Evolutionary conservation across 192 early-diverging fungal genomes (phyloP).

Genomic region (Coemansia interrupta): DNA sequence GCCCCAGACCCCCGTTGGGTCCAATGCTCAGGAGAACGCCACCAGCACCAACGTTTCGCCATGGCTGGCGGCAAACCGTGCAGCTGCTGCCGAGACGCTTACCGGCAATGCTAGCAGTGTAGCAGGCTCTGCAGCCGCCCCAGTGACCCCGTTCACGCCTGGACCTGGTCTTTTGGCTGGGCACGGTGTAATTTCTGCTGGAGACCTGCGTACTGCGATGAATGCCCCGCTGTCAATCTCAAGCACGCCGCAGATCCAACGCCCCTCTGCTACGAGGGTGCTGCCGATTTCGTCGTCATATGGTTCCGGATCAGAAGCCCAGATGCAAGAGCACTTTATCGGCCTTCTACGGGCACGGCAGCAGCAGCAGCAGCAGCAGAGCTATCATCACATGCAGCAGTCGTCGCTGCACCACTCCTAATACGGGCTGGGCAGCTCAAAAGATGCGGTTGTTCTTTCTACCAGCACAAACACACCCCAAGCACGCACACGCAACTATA

Average conservation of each 20-base stretch:
- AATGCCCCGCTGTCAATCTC: conserved; percentile 19
- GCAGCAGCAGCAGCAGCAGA: conserved; percentile 5
- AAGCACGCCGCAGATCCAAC: conserved; percentile 11
- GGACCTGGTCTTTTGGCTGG: not conserved
- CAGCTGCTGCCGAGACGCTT: not conserved
- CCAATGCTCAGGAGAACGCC: not conserved
- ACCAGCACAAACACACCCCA: no score
- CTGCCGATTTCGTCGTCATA: not conserved
- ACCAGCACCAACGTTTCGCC: conserved; percentile 7
- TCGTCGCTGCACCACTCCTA: not conserved
- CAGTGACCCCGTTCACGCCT: conserved; percentile 8
- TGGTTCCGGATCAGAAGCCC: not conserved
- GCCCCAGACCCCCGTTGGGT: not conserved
- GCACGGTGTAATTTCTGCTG: not conserved
- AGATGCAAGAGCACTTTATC: conserved; percentile 14
- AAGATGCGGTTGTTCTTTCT: no score
- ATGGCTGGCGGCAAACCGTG: not conserved
- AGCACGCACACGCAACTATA: no score
- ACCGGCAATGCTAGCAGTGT: not conserved
- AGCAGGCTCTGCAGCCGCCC: not conserved
- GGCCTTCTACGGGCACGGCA: conserved; percentile 4
- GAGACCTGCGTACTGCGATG: conserved; percentile 26
- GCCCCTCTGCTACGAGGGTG: not conserved
- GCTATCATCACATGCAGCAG: not conserved
- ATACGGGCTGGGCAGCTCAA: no score